A percentile compares a stretch with the other conserved stretches of the same genome.
Evolutionary conservation across 2,329 filamentous ascomycete species (phyloP).

Genomic region (Colletotrichum spinosum): DNA sequence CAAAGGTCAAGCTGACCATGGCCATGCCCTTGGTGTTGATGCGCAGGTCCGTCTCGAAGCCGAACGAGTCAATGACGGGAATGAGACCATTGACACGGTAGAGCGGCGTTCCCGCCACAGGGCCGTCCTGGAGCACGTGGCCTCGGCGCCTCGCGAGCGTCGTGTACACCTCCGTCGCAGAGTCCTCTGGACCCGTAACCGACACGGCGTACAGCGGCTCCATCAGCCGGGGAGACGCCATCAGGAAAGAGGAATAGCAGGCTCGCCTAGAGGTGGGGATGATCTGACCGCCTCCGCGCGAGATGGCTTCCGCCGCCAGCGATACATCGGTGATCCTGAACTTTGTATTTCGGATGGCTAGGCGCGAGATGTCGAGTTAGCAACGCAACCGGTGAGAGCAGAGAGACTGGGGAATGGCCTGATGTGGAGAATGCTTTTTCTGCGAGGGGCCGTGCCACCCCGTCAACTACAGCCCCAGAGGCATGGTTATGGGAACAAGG

Average conservation of each 20-base stretch:
- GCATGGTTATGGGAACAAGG: constrained; percentile 21
- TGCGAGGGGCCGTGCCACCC: constrained; percentile 28
- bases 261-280: constrained; percentile 94
- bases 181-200: constrained; percentile 92
- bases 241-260: constrained; percentile 95
- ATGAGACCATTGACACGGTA: constrained; percentile 92
- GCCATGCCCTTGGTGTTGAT: constrained; percentile 96
- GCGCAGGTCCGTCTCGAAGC: constrained; percentile 95
- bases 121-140: constrained; percentile 93
- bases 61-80: constrained; percentile 96
- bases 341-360: constrained; percentile 96
- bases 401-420: constrained; percentile 22
- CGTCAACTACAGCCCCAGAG: constrained; percentile 27
- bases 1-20: constrained; percentile 91
- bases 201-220: constrained; percentile 94
- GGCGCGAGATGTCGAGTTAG: constrained; percentile 43
- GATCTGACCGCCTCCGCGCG: constrained; percentile 94
- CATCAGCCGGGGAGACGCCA: constrained; percentile 96
- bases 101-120: constrained; percentile 92
- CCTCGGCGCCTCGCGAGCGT: constrained; percentile 89
- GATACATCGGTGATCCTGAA: constrained; percentile 95
- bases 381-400: constrained; percentile 28
- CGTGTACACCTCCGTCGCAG: constrained; percentile 90
- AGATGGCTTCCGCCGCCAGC: constrained; percentile 90
- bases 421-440: constrained; percentile 24